Evolutionary conservation across 495 filamentous ascomycete species (phyloP).

Genomic region (Xylaria scruposa): DNA sequence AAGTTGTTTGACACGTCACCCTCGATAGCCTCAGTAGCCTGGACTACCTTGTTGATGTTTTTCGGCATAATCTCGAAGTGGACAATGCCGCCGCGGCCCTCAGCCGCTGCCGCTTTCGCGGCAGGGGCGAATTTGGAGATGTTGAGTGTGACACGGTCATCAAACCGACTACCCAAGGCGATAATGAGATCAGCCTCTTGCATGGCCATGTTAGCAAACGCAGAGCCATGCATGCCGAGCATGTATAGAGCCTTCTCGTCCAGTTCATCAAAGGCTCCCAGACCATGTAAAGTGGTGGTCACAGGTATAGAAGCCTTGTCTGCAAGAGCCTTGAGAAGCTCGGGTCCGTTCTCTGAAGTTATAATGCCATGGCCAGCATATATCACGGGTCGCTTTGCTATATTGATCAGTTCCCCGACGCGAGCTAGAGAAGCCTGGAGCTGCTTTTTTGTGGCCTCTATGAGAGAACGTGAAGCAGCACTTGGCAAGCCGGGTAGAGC

Average conservation of each 20-base stretch:
- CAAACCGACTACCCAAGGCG: slow-evolving; percentile 76
- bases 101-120: slow-evolving; percentile 69
- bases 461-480: too few species aligned
- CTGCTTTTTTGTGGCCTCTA: too few species aligned
- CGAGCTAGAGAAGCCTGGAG: slow-evolving; percentile 57
- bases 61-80: slow-evolving; percentile 86
- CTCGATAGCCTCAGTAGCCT: slow-evolving; percentile 81
- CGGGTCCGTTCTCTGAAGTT: slow-evolving; percentile 67
- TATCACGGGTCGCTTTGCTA: slow-evolving; percentile 77
- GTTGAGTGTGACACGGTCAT: slow-evolving; percentile 75
- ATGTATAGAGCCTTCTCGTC: slow-evolving; percentile 81
- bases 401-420: slow-evolving; percentile 72
- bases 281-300: slow-evolving; percentile 78
- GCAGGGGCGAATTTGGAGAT: slow-evolving; percentile 71
- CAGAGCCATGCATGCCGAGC: slow-evolving; percentile 83
- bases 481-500: too few species aligned
- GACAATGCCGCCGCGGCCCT: slow-evolving; percentile 77
- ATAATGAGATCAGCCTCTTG: slow-evolving; percentile 82
- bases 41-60: slow-evolving; percentile 88
- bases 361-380: slow-evolving; percentile 78
- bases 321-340: slow-evolving; percentile 69
- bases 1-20: slow-evolving; percentile 77
- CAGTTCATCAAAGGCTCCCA: slow-evolving; percentile 78
- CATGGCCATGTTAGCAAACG: slow-evolving; percentile 81
- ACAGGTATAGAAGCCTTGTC: slow-evolving; percentile 78